Evolutionary conservation across 2,329 filamentous ascomycete species (phyloP).

Genomic region (Botrytis byssoidea): DNA sequence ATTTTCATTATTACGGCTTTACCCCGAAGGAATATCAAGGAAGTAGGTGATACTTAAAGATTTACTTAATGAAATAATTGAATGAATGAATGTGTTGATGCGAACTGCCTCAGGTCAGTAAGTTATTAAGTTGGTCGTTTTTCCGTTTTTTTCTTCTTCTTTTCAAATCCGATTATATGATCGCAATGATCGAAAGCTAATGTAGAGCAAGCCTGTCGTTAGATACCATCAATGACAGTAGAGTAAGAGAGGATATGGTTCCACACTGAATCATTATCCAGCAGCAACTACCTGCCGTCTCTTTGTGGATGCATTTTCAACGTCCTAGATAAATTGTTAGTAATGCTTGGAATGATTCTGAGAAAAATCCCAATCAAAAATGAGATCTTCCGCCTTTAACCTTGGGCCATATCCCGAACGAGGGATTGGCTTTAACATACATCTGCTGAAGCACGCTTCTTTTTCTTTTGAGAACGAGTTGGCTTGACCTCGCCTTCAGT

Average conservation of each 20-base stretch:
- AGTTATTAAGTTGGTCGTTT: constrained; percentile 9
- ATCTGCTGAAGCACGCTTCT: constrained; percentile 37
- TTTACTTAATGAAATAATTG: constrained; percentile 25
- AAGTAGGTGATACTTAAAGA: constrained; percentile 25
- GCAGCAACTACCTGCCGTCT: constrained; percentile 39
- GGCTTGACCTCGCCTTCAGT: constrained; percentile 73
- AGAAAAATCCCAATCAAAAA: constrained; percentile 17
- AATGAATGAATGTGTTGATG: constrained; percentile 9
- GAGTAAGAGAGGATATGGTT: constrained; percentile 25
- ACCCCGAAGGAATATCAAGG: constrained; percentile 20
- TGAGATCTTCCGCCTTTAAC: constrained; percentile 19
- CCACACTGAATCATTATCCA: constrained; percentile 37
- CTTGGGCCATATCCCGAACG: constrained; percentile 18
- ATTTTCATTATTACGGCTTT: constrained; percentile 22
- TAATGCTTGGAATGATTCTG: constrained; percentile 11
- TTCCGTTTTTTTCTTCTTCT: not conserved
- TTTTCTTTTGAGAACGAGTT: constrained; percentile 36
- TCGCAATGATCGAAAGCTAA: constrained; percentile 10
- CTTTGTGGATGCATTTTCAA: constrained; percentile 34
- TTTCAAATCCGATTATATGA: not conserved
- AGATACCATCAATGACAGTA: constrained; percentile 35
- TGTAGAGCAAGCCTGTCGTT: constrained; percentile 32
- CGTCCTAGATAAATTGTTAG: constrained; percentile 36
- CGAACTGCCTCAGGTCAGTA: constrained; percentile 10
- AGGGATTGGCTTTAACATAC: constrained; percentile 31